These are phyloP conservation scores for Ustilago shanxiensis DNA, from an alignment of 1,284 basidiomycete genomes.

Conservation along the genomic window DNA sequence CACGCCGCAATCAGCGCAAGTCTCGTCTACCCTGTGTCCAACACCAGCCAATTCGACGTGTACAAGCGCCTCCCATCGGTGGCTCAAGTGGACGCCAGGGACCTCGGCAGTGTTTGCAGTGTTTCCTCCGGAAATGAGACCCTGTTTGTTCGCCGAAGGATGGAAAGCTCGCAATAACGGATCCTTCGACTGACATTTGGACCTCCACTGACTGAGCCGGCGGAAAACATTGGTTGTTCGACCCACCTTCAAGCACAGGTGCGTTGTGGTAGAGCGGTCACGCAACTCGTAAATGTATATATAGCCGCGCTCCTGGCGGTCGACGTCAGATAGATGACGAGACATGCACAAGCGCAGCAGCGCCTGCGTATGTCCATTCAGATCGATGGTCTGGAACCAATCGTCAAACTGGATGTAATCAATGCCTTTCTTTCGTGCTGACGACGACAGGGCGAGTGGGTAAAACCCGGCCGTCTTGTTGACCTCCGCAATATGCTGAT, in stretches of 20 bases:
- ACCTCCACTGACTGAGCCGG: conserved; percentile 50
- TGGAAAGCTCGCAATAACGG: conserved; percentile 34
- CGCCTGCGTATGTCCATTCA: conserved; percentile 34
- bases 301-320: conserved; percentile 45
- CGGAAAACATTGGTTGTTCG: conserved; percentile 46
- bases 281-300: conserved; percentile 60
- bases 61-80: conserved; percentile 55
- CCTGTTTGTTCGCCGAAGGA: conserved; percentile 27
- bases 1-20: conserved; percentile 47
- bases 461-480: conserved; percentile 54
- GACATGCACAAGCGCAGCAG: conserved; percentile 43
- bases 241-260: conserved; percentile 56
- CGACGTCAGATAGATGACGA: conserved; percentile 14
- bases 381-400: conserved; percentile 9
- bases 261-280: conserved; percentile 23
- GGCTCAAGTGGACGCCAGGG: conserved; percentile 32
- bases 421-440: background rate
- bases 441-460: background rate
- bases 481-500: conserved; percentile 55
- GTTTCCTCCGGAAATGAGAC: conserved; percentile 36
- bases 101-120: conserved; percentile 8
- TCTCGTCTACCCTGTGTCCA: conserved; percentile 29
- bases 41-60: conserved; percentile 48
- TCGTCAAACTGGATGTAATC: conserved; percentile 21
- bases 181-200: conserved; percentile 49